A percentile compares a stretch with the other conserved stretches of the same genome.
These are phyloP conservation scores for Leucaena leucocephala DNA, from an alignment of 306 rosid species.

Conservation along the genomic window DNA sequence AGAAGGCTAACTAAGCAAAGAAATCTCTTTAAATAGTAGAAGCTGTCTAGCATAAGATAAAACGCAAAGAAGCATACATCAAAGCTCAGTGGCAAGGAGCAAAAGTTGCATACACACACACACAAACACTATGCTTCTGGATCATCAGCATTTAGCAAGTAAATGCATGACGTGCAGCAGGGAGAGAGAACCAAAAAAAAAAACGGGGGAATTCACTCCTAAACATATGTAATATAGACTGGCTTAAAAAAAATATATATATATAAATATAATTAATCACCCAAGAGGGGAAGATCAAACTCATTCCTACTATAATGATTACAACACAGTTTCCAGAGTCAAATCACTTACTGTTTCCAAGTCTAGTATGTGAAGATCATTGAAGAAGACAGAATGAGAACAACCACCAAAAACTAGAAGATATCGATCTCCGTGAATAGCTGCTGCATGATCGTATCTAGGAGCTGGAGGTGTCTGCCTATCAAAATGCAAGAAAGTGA, in stretches of 20 bases:
- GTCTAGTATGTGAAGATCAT: constrained; percentile 87
- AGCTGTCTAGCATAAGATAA: constrained; percentile 18
- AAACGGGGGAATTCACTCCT: background rate
- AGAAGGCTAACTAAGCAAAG: constrained; percentile 24
- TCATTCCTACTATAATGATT: constrained; percentile 15
- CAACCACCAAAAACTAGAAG: constrained; percentile 95
- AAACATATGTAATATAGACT: background rate
- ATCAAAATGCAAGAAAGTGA: constrained; percentile 57
- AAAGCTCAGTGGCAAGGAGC: background rate
- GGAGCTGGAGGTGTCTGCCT: constrained; percentile 96
- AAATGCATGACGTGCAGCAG: background rate
- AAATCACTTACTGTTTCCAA: constrained; percentile 71
- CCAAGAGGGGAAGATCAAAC: constrained; percentile 29
- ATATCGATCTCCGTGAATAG: constrained; percentile 73
- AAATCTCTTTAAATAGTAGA: constrained; percentile 26
- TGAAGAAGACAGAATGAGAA: constrained; percentile 87
- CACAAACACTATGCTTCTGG: background rate
- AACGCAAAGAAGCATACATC: background rate
- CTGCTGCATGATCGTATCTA: constrained; percentile 88
- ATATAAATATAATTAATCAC: constrained; percentile 22
- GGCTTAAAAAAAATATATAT: background rate
- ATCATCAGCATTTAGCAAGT: background rate
- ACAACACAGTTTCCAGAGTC: background rate
- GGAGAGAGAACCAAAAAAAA: background rate
- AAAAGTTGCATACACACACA: constrained; percentile 11